phyloP scores from a whole-genome alignment of 768 basidiomycete genomes.

The Leucogyrophana mollusca region DNA sequence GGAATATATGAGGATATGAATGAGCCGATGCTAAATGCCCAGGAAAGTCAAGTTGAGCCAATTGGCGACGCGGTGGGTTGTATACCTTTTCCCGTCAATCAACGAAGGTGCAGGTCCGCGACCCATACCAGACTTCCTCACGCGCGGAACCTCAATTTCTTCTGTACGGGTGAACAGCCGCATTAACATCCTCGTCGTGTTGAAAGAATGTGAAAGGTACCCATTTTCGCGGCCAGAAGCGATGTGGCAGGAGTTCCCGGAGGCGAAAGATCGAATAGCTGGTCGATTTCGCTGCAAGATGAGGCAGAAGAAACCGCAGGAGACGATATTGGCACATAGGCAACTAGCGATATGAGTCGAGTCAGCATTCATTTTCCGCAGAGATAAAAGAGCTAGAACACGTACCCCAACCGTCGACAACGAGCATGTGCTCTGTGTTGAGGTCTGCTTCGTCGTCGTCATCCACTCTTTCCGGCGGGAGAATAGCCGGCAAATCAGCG shows the following conservation, averaged over 20 bases:
- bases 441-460: conserved; percentile 44
- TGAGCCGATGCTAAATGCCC: conserved; percentile 36
- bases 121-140: conserved; percentile 39
- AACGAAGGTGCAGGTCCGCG: neutral
- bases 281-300: conserved; percentile 46
- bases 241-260: conserved; percentile 41
- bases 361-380: conserved; percentile 31
- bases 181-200: no score
- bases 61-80: neutral
- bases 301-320: conserved; percentile 40
- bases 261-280: conserved; percentile 49
- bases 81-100: conserved; percentile 6
- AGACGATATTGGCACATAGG: conserved; percentile 41
- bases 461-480: conserved; percentile 24
- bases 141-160: conserved; percentile 52
- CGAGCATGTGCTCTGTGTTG: conserved; percentile 48
- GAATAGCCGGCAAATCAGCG: conserved; percentile 26
- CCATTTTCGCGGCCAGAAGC: conserved; percentile 47
- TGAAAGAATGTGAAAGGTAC: conserved; percentile 27
- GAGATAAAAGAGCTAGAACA: conserved; percentile 15
- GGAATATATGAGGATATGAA: conserved; percentile 37
- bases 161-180: conserved; percentile 34
- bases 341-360: conserved; percentile 14
- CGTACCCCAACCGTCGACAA: conserved; percentile 69
- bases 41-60: neutral